Evolutionary conservation across 495 filamentous ascomycete species (phyloP).

Genomic region (Mytilinidion resinicola): DNA sequence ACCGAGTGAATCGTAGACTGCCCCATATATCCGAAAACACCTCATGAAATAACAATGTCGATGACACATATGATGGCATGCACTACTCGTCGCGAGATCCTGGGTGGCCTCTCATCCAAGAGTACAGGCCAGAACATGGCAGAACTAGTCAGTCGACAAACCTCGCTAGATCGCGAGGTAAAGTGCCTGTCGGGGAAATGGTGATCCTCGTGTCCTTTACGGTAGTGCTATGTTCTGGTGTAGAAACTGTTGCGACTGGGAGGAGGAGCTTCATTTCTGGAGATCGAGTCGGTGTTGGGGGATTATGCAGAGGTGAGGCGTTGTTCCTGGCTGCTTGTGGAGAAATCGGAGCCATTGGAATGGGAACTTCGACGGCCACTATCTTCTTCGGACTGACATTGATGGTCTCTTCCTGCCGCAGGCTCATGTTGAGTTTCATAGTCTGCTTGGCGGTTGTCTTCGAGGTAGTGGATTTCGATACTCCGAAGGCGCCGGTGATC

Average conservation of each 20-base stretch:
- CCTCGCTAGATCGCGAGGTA: not conserved
- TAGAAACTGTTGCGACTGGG: not conserved
- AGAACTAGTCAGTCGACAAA: not conserved
- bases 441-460: not conserved
- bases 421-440: not conserved
- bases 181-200: not conserved
- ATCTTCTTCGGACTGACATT: not conserved
- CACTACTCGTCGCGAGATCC: not conserved
- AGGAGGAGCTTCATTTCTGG: not conserved
- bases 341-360: conserved; percentile 3
- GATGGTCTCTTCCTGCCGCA: not conserved
- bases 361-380: not conserved
- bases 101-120: not conserved
- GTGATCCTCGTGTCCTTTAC: not conserved
- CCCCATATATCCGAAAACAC: not conserved
- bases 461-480: not conserved
- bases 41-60: no score
- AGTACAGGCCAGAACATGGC: not conserved
- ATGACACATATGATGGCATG: not conserved
- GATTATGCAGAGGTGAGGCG: not conserved
- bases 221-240: not conserved
- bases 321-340: conserved; percentile 2
- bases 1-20: not conserved
- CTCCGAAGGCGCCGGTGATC: not conserved
- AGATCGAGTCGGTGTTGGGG: not conserved